Evolutionary conservation across 352 stramenopile species (phyloP).

Genomic region (Phytopythium delawarense): DNA sequence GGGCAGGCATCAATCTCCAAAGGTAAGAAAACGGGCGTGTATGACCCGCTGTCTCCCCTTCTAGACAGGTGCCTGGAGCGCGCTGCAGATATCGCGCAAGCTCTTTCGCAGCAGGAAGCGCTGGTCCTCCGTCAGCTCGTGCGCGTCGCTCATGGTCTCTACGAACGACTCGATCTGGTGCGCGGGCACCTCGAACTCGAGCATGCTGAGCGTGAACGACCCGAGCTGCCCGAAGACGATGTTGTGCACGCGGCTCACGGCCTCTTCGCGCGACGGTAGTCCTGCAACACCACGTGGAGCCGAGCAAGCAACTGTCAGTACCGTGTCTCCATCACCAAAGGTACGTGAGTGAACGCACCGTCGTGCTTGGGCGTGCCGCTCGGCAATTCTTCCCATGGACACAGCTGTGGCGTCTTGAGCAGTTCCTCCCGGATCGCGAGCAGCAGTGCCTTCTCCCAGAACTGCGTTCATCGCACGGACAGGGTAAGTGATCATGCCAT

Average conservation of each 20-base stretch:
- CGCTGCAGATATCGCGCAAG: conserved; percentile 67
- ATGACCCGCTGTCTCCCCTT: not conserved
- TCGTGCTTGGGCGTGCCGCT: conserved; percentile 45
- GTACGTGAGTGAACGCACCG: conserved; percentile 18
- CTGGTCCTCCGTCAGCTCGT: conserved; percentile 84
- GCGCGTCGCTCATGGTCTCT: conserved; percentile 84
- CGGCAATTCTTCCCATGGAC: conserved; percentile 76
- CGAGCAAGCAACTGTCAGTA: not conserved
- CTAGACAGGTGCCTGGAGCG: conserved; percentile 19
- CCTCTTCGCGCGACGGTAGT: conserved; percentile 68
- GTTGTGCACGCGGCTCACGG: conserved; percentile 80
- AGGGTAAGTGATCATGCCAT: no score
- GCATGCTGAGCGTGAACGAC: conserved; percentile 86
- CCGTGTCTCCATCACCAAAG: not conserved
- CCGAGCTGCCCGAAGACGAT: conserved; percentile 85
- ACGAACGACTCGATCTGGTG: conserved; percentile 82
- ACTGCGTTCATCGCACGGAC: conserved; percentile 21
- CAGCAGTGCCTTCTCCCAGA: conserved; percentile 84
- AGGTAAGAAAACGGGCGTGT: not conserved
- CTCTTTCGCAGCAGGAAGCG: conserved; percentile 79
- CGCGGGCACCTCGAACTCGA: conserved; percentile 81
- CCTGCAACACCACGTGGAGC: conserved; percentile 12
- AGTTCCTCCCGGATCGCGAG: conserved; percentile 81
- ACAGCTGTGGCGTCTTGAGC: conserved; percentile 67
- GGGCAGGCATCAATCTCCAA: conserved; percentile 1